These are phyloP conservation scores for Poterioochromonas sp. DNA, from an alignment of 352 stramenopile genomes.

Conservation along the genomic window DNA sequence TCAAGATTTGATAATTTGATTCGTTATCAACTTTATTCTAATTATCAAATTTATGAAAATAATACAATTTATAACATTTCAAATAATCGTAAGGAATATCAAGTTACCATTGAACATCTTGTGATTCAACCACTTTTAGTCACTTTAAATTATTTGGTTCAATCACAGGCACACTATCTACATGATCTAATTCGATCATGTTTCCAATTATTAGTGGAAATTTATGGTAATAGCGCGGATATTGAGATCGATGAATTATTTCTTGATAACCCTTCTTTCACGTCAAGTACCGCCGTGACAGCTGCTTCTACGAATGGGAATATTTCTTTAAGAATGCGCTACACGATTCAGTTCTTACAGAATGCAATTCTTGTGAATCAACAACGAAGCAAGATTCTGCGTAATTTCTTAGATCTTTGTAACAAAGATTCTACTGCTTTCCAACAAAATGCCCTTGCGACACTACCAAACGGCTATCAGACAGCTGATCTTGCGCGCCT, in stretches of 20 bases:
- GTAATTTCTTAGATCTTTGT: background rate
- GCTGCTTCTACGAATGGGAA: too few species aligned
- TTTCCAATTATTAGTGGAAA: too few species aligned
- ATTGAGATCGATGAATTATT: too few species aligned
- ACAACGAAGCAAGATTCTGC: too few species aligned
- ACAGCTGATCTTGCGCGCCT: background rate
- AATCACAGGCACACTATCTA: background rate
- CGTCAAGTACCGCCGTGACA: too few species aligned
- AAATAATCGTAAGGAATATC: background rate
- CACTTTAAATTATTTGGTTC: background rate
- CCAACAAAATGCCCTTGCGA: background rate
- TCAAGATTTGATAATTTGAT: background rate
- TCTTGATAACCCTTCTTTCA: too few species aligned
- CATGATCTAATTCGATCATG: too few species aligned
- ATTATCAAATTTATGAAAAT: background rate
- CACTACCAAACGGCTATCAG: too few species aligned
- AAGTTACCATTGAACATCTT: background rate
- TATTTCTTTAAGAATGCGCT: too few species aligned
- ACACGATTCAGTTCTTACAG: too few species aligned
- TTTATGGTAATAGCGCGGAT: too few species aligned
- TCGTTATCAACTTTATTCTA: background rate
- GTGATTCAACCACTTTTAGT: background rate
- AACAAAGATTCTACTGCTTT: background rate
- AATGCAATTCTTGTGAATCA: too few species aligned
- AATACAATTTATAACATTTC: background rate